Percentiles rank a stretch among this genome's conserved stretches.
Conservation (phyloP, 129 eudicot genomes). For the Artemisia annua region DNA sequence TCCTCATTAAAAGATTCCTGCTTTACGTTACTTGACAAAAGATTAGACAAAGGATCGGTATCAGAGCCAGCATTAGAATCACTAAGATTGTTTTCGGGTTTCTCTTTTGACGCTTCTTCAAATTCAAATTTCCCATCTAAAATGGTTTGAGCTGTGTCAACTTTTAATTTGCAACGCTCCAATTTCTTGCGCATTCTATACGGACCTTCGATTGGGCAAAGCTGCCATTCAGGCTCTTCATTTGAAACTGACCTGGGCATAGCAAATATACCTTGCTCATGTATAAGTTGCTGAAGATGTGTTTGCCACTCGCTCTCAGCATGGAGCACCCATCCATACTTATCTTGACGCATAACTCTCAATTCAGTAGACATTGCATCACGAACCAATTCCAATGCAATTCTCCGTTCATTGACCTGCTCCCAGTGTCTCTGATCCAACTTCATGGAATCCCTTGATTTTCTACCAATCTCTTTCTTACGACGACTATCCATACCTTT, state of each 20-base stretch:
- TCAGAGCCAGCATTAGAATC: conserved; percentile 45
- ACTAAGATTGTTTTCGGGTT: conserved; percentile 47
- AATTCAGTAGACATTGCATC: conserved; percentile 90
- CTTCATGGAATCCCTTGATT: conserved; percentile 56
- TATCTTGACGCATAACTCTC: conserved; percentile 95
- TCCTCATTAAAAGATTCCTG: conserved; percentile 56
- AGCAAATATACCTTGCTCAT: conserved; percentile 91
- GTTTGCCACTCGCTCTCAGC: conserved; percentile 99
- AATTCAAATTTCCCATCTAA: conserved; percentile 63
- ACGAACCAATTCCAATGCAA: conserved; percentile 79
- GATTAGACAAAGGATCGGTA: conserved; percentile 53
- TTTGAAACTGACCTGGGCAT: conserved; percentile 40
- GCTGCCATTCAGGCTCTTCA: conserved; percentile 87
- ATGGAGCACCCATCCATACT: conserved; percentile 99
- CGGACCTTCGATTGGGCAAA: conserved; percentile 58
- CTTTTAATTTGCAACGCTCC: conserved; percentile 65
- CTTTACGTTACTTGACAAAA: conserved; percentile 46
- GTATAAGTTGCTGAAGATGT: conserved; percentile 92
- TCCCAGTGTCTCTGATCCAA: conserved; percentile 77
- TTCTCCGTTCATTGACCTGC: conserved; percentile 74
- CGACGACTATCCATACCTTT: conserved; percentile 91
- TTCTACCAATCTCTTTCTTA: conserved; percentile 77
- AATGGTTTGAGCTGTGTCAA: conserved; percentile 45
- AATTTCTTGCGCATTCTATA: conserved; percentile 95
- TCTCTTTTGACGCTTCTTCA: conserved; percentile 41